Conservation (phyloP, 108 stramenopile species). For the Nitzschia putrida region DNA sequence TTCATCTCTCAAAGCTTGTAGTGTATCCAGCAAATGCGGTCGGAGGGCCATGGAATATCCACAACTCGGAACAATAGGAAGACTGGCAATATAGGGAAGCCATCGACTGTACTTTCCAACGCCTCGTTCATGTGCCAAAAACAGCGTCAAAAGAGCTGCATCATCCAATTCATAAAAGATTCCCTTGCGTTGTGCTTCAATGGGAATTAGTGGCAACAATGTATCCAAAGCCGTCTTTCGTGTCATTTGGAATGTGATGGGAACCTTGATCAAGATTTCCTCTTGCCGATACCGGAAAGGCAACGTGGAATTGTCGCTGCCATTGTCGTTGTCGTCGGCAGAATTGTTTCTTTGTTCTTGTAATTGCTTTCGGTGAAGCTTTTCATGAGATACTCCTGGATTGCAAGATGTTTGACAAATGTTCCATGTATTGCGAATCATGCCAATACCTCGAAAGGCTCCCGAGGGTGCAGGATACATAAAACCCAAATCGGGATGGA, state of each 20-base stretch:
- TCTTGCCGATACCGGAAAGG: slow-evolving; percentile 40
- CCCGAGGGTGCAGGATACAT: slow-evolving; percentile 76
- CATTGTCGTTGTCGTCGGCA: not conserved
- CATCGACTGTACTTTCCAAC: slow-evolving; percentile 59
- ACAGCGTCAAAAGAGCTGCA: slow-evolving; percentile 60
- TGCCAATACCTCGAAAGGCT: slow-evolving; percentile 73
- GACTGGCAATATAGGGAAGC: slow-evolving; percentile 78
- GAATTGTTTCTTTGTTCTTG: not conserved
- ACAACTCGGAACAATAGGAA: slow-evolving; percentile 75
- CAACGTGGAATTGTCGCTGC: not conserved
- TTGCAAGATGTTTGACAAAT: slow-evolving; percentile 68
- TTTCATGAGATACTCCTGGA: slow-evolving; percentile 65
- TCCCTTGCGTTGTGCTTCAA: slow-evolving; percentile 40
- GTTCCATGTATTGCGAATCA: slow-evolving; percentile 66
- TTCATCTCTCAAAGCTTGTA: slow-evolving; percentile 63
- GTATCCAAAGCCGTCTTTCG: slow-evolving; percentile 67
- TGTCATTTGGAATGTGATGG: slow-evolving; percentile 78
- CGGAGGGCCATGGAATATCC: slow-evolving; percentile 57
- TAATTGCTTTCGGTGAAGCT: slow-evolving; percentile 18
- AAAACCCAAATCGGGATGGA: slow-evolving; percentile 85
- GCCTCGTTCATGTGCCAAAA: slow-evolving; percentile 78
- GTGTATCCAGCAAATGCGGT: slow-evolving; percentile 67
- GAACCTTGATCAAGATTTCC: slow-evolving; percentile 70
- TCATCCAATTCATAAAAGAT: slow-evolving; percentile 71
- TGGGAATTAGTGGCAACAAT: slow-evolving; percentile 51